Percentiles rank a stretch among this genome's conserved stretches.
phyloP scores from a whole-genome alignment of 2,329 filamentous ascomycete species.

The Dactylellina sp. region DNA sequence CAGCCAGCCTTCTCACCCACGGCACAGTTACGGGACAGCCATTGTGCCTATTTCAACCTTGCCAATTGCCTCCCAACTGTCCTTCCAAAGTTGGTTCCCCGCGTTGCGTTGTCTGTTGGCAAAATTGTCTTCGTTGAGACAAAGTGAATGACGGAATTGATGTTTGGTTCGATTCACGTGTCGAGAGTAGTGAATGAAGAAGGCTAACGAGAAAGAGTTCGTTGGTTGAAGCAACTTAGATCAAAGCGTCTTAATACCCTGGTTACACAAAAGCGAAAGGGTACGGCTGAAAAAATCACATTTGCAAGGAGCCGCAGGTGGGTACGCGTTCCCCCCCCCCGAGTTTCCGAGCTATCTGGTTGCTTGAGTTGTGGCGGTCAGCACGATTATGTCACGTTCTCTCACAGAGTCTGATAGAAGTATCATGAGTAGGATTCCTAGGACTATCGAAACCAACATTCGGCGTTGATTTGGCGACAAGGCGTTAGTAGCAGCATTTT shows the following conservation, averaged over 20 bases:
- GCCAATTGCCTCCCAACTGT: slow-evolving; percentile 4
- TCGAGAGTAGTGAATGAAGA: not conserved
- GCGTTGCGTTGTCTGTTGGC: slow-evolving; percentile 50
- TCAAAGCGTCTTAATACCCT: not conserved
- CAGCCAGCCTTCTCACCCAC: slow-evolving; percentile 21
- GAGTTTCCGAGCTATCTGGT: not conserved
- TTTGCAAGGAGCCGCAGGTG: slow-evolving; percentile 5
- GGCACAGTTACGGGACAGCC: not conserved
- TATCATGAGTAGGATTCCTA: not conserved
- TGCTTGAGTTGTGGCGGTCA: not conserved
- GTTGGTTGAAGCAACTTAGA: slow-evolving; percentile 1
- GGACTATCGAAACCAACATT: slow-evolving; percentile 9
- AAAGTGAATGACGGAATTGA: slow-evolving; percentile 5
- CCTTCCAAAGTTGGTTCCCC: slow-evolving; percentile 45
- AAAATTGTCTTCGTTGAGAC: slow-evolving; percentile 39
- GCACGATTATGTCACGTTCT: slow-evolving; percentile 10
- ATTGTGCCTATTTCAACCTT: slow-evolving; percentile 17
- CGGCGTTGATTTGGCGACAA: not conserved
- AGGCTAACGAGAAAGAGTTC: slow-evolving; percentile 7
- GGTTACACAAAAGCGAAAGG: slow-evolving; percentile 28
- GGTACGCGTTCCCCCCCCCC: slow-evolving; percentile 20
- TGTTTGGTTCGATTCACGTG: not conserved
- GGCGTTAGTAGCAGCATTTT: not conserved
- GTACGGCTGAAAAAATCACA: slow-evolving; percentile 14
- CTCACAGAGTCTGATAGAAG: slow-evolving; percentile 2